Evolutionary conservation across 2,329 filamentous ascomycete species (phyloP).

Genomic region (Colletotrichum somersetense): DNA sequence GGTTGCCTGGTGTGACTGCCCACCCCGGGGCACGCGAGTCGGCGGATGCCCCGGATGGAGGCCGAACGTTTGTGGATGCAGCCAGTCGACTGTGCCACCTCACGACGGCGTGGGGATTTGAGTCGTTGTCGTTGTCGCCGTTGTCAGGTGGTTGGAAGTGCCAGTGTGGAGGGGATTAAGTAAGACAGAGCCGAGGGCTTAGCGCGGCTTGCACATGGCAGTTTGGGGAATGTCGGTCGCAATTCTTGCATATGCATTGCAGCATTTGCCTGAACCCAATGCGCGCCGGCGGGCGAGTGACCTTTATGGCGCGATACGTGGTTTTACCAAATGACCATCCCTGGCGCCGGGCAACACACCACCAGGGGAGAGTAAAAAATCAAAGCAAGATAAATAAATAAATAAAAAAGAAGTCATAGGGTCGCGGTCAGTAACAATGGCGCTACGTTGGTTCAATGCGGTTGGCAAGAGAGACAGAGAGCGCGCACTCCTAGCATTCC

Average conservation of each 20-base stretch:
- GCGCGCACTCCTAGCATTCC: background rate
- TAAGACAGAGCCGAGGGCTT: conserved; percentile 25
- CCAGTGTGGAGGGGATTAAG: background rate
- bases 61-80: conserved; percentile 15
- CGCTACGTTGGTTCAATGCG: background rate
- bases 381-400: too few species aligned
- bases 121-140: conserved; percentile 8
- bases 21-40: conserved; percentile 21
- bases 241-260: conserved; percentile 36
- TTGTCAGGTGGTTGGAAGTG: conserved; percentile 11
- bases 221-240: conserved; percentile 39
- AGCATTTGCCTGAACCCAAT: background rate
- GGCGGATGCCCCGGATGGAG: conserved; percentile 33
- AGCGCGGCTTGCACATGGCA: conserved; percentile 30
- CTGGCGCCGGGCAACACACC: conserved; percentile 17
- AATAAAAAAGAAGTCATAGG: background rate
- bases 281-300: background rate
- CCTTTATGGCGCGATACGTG: background rate
- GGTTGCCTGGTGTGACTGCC: conserved; percentile 5
- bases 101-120: conserved; percentile 7
- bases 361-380: background rate
- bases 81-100: conserved; percentile 36
- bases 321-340: conserved; percentile 13
- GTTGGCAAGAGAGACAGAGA: background rate
- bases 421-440: background rate